Evolutionary conservation across 441 rosid genomes (phyloP).

Genomic region (Corymbia calophylla): DNA sequence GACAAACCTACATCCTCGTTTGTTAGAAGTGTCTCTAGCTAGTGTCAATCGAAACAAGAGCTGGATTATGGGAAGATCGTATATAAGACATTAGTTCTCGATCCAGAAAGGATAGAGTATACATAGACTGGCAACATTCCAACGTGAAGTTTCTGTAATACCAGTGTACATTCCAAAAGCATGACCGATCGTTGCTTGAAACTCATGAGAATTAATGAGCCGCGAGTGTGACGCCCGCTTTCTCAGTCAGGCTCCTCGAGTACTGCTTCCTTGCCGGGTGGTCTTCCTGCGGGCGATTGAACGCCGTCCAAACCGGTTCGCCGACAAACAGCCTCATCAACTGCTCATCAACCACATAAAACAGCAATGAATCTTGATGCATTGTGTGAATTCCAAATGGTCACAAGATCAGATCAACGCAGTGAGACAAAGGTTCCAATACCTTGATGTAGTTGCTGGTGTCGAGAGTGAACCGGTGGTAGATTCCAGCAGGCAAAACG

Average conservation of each 20-base stretch:
- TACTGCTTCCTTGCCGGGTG: slow-evolving; percentile 72
- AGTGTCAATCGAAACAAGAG: neutral
- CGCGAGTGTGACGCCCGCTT: slow-evolving; percentile 30
- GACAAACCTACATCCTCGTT: neutral
- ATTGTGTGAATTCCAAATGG: neutral
- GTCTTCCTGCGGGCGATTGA: slow-evolving; percentile 75
- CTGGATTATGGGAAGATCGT: neutral
- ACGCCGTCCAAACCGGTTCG: slow-evolving; percentile 75
- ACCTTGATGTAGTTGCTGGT: slow-evolving; percentile 67
- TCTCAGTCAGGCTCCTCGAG: slow-evolving; percentile 25
- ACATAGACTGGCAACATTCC: neutral
- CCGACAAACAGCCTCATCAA: slow-evolving; percentile 84
- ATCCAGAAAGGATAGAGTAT: neutral
- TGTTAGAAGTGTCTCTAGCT: neutral
- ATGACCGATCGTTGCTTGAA: neutral
- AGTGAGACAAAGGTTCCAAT: neutral
- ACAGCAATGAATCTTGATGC: neutral
- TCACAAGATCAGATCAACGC: accelerated
- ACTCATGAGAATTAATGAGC: slow-evolving; percentile 24
- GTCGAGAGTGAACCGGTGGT: slow-evolving; percentile 87
- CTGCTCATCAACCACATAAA: slow-evolving; percentile 21
- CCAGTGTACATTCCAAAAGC: neutral
- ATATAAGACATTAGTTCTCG: neutral
- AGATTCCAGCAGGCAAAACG: slow-evolving; percentile 73
- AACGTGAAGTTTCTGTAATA: neutral